Conservation (phyloP, 1,284 basidiomycete genomes). For the Xerocomus nothofagi region DNA sequence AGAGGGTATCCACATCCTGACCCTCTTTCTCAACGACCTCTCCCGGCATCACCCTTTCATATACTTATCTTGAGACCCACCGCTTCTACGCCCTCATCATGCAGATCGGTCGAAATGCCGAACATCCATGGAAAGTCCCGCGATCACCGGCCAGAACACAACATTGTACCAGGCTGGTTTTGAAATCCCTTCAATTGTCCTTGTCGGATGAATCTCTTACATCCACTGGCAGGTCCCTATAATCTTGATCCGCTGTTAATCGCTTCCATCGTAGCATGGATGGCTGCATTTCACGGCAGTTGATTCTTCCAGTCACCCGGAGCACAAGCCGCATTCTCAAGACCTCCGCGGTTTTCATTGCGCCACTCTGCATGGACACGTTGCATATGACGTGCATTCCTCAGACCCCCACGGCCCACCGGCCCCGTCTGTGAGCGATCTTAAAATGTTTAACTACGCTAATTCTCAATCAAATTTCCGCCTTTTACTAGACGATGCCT, state of each 20-base stretch:
- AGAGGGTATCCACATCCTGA: conserved; percentile 1
- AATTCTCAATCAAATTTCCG: conserved; percentile 33
- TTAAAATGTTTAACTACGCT: conserved; percentile 37
- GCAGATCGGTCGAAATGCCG: conserved; percentile 21
- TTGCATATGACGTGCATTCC: conserved; percentile 2
- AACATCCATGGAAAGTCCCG: conserved; percentile 30
- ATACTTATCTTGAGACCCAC: conserved; percentile 8
- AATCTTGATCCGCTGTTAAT: background rate
- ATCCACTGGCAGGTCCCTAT: background rate
- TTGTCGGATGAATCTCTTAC: conserved; percentile 17
- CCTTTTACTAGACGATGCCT: conserved; percentile 22
- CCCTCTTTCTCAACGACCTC: background rate
- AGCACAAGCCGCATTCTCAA: background rate
- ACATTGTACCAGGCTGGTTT: conserved; percentile 1
- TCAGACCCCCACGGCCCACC: background rate
- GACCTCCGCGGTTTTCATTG: conserved; percentile 5
- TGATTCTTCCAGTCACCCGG: conserved; percentile 3
- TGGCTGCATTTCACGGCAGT: conserved; percentile 2
- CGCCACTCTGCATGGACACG: background rate
- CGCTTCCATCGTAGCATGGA: background rate
- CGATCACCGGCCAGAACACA: conserved; percentile 20
- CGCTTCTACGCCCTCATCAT: conserved; percentile 19
- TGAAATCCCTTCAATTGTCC: conserved; percentile 5
- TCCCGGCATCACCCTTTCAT: conserved; percentile 18
- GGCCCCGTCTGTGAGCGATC: conserved; percentile 26